Percentiles rank a stretch among this genome's conserved stretches.
Conservation (phyloP, 176 grass and related monocot genomes). For the Musa itinerans region DNA sequence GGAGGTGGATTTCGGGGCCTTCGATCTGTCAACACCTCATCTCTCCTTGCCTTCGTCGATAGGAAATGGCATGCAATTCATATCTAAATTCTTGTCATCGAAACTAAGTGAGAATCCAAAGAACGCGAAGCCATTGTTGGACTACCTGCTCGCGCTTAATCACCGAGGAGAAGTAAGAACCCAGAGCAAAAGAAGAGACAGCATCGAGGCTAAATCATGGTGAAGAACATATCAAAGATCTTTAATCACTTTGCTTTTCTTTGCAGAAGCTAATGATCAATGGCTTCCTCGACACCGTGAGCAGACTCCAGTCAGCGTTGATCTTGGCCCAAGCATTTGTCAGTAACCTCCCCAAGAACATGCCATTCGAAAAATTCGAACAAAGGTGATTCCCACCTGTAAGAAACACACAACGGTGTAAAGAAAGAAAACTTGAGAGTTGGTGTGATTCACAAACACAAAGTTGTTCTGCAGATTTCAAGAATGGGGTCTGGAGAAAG, state of each 20-base stretch:
- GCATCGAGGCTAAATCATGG: neutral
- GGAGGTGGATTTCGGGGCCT: slow-evolving; percentile 84
- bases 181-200: neutral
- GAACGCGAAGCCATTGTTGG: slow-evolving; percentile 71
- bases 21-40: slow-evolving; percentile 63
- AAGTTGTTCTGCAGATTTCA: slow-evolving; percentile 52
- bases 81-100: slow-evolving; percentile 70
- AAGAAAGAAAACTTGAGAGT: neutral
- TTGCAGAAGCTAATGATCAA: slow-evolving; percentile 91
- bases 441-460: too few species aligned
- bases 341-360: slow-evolving; percentile 55
- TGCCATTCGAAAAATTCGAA: slow-evolving; percentile 68
- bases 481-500: slow-evolving; percentile 93
- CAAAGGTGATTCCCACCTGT: slow-evolving; percentile 41
- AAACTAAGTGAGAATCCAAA: slow-evolving; percentile 50
- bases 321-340: slow-evolving; percentile 72
- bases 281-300: slow-evolving; percentile 50
- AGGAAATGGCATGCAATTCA: slow-evolving; percentile 70
- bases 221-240: neutral
- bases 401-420: neutral
- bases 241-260: neutral
- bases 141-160: slow-evolving; percentile 70
- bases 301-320: slow-evolving; percentile 78
- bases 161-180: slow-evolving; percentile 57
- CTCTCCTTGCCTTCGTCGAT: slow-evolving; percentile 73